A percentile compares a stretch with the other conserved stretches of the same genome.
Conservation (phyloP, 805 yeast genomes). For the Cyberlindnera mrakii region DNA sequence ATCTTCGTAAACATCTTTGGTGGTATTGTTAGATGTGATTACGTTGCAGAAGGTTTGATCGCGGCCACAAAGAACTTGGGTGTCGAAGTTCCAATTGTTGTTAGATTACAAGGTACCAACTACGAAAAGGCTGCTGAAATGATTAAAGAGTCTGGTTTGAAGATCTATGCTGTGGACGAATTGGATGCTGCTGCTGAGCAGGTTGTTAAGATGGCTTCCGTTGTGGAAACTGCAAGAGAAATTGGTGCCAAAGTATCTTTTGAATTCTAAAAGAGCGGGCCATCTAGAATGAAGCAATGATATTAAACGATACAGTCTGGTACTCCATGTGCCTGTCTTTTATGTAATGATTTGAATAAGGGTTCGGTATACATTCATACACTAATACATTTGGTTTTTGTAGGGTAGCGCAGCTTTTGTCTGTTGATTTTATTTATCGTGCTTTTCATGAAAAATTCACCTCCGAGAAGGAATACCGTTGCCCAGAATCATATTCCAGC, state of each 20-base stretch:
- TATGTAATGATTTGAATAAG: background rate
- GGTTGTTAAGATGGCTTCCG: conserved; percentile 67
- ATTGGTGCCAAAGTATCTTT: conserved; percentile 44
- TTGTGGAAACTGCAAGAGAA: conserved; percentile 41
- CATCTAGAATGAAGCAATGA: background rate
- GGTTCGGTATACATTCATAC: too few species aligned
- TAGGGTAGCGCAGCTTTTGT: too few species aligned
- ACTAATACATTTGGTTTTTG: background rate
- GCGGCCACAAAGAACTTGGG: conserved; percentile 90
- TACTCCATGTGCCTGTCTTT: background rate
- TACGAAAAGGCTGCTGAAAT: conserved; percentile 81
- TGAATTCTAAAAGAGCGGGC: conserved; percentile 27
- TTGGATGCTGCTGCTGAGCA: conserved; percentile 96
- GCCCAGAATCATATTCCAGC: too few species aligned
- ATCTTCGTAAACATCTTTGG: conserved; percentile 98
- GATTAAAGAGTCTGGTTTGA: conserved; percentile 82
- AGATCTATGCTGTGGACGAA: conserved; percentile 86
- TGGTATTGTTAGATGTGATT: conserved; percentile 99
- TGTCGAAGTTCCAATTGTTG: conserved; percentile 90
- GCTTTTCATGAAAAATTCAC: too few species aligned
- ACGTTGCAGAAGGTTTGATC: conserved; percentile 95
- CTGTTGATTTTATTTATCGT: too few species aligned
- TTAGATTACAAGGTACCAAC: conserved; percentile 98
- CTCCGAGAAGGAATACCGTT: too few species aligned
- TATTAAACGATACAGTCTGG: background rate